Evolutionary conservation across 768 basidiomycete genomes (phyloP), one percentile per base, ranked within the genome.

Genomic region (Tylopilus felleus): DNA sequence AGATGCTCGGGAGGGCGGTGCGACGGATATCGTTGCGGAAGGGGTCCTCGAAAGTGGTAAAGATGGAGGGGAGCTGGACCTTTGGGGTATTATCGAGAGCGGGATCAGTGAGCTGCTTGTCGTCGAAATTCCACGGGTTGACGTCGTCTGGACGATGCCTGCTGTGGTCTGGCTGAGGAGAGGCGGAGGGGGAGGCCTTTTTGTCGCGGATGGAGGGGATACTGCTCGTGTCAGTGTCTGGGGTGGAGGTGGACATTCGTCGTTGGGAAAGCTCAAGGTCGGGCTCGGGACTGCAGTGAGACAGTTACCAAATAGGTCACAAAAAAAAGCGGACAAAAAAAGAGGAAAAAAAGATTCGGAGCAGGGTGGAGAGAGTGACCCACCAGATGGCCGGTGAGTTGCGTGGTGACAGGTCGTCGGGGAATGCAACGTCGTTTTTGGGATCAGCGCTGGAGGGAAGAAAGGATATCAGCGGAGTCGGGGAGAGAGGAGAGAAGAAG

Each of bases 241-340:
- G 78, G 47, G 83, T 84, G 59, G 85, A 88, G 68, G 80, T 78
- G 71, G 89, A 90, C 89, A 91, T 90, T 65, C 88, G 85, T 65
- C 88, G 79, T 52, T 59, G 59, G 55, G 64, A 29, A 43, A 86
- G 83, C 70, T 82, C 82, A 58, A 81, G 64, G 69, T 79, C 82
- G 57, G 76, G 61, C 43, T 78, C 74, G 55, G 74, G 63, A 63
- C 75, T 77, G 66, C 45, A 14, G 42, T 14, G 50, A 60, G 49
- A 58, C 50, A 59, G 53, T 50, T 38, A 47, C 50, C 39, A 55
- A 54, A 57, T 47, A 56, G 36, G 47, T 49, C 47, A 51, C 50
- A 27, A 49, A 55, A 49, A 39, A 62, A 57, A 57, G 48, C 49
- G 52, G 31, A 36, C 3, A 38, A 23, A 36, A 45, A 44, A 4